Evolutionary conservation across 352 stramenopile genomes (phyloP).

Genomic region (Globisporangium nodosum): DNA sequence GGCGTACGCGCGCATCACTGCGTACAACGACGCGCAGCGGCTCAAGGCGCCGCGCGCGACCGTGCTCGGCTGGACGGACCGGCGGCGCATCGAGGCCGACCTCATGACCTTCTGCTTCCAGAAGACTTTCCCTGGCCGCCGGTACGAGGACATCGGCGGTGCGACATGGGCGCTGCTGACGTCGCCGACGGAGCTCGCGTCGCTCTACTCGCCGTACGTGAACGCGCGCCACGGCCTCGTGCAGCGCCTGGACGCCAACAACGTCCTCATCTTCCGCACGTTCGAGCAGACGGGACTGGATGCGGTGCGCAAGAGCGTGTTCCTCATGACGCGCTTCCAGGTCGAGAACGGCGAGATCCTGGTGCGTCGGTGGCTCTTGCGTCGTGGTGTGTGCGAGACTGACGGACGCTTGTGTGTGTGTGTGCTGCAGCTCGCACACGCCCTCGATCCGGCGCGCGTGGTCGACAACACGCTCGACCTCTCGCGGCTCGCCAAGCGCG

Average conservation of each 20-base stretch:
- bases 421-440: slow-evolving; percentile 13
- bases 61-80: slow-evolving; percentile 40
- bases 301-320: slow-evolving; percentile 33
- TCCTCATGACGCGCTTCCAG: slow-evolving; percentile 41
- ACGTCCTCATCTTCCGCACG: slow-evolving; percentile 32
- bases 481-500: slow-evolving; percentile 30
- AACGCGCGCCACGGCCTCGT: slow-evolving; percentile 28
- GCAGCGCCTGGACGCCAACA: slow-evolving; percentile 38
- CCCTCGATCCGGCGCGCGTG: slow-evolving; percentile 28
- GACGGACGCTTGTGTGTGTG: neutral
- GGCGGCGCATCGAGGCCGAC: slow-evolving; percentile 17
- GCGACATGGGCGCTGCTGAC: slow-evolving; percentile 28
- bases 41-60: slow-evolving; percentile 24
- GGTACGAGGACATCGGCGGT: slow-evolving; percentile 18
- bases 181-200: slow-evolving; percentile 17
- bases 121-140: slow-evolving; percentile 30
- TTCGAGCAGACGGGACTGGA: slow-evolving; percentile 35
- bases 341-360: slow-evolving; percentile 37
- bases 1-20: slow-evolving; percentile 28
- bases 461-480: slow-evolving; percentile 32
- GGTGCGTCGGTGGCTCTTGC: neutral
- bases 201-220: slow-evolving; percentile 39
- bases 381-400: too few species aligned
- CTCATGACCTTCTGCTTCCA: slow-evolving; percentile 35
- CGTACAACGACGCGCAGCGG: slow-evolving; percentile 31